Conservation (phyloP, 1,139 yeast genomes). For the Sugiyamaella neomexicana region DNA sequence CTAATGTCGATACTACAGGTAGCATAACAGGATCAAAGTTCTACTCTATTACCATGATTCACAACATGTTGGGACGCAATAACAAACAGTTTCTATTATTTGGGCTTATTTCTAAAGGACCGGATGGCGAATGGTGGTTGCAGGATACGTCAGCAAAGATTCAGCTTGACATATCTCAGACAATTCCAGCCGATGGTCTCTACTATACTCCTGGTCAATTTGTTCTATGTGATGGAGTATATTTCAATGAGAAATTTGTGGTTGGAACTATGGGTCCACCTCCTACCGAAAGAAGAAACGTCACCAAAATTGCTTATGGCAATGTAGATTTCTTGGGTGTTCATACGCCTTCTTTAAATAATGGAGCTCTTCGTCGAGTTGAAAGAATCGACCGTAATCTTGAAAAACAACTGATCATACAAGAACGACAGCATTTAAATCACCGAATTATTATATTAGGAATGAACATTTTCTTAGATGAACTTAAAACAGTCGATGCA, state of each 20-base stretch:
- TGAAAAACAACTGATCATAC: constrained; percentile 52
- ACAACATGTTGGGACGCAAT: constrained; percentile 81
- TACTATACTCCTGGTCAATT: constrained; percentile 80
- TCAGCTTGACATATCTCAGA: constrained; percentile 55
- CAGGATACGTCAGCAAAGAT: constrained; percentile 82
- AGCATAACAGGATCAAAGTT: constrained; percentile 38
- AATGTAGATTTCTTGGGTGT: constrained; percentile 77
- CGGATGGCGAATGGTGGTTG: constrained; percentile 67
- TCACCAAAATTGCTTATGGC: constrained; percentile 69
- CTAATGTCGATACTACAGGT: constrained; percentile 26
- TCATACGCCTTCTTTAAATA: constrained; percentile 40
- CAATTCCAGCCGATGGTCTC: constrained; percentile 64
- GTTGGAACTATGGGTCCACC: constrained; percentile 84
- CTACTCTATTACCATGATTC: constrained; percentile 69
- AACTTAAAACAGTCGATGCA: constrained; percentile 56
- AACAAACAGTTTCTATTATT: constrained; percentile 73
- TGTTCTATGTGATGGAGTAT: constrained; percentile 81
- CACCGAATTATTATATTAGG: constrained; percentile 73
- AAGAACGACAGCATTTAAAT: constrained; percentile 57
- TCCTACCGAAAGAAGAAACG: constrained; percentile 74
- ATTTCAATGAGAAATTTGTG: constrained; percentile 65
- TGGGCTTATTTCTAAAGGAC: constrained; percentile 67
- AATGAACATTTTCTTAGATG: constrained; percentile 67
- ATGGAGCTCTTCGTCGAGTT: constrained; percentile 28
- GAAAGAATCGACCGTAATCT: constrained; percentile 61